Conservation (phyloP, 306 rosid genomes). For the Hylodesmum podocarpum region DNA sequence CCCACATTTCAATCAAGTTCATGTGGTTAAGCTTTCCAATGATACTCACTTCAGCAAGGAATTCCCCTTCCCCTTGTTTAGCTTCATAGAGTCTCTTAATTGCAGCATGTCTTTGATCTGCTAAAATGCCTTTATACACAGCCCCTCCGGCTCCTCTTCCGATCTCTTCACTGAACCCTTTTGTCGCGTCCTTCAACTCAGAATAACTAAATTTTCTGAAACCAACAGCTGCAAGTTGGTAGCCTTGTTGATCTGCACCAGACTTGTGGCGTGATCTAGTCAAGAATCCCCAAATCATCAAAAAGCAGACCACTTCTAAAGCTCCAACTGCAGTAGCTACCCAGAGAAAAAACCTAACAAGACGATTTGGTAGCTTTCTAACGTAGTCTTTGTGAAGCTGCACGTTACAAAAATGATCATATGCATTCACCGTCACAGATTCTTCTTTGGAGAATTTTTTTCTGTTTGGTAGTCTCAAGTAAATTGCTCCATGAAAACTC, state of each 20-base stretch:
- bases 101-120: constrained; percentile 19
- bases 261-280: constrained; percentile 11
- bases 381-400: background rate
- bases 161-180: constrained; percentile 4
- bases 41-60: constrained; percentile 17
- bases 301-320: background rate
- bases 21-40: background rate
- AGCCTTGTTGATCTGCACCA: background rate
- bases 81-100: constrained; percentile 22
- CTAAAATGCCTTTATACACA: constrained; percentile 7
- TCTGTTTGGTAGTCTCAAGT: background rate
- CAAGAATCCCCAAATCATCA: background rate
- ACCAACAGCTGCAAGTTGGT: background rate
- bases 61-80: constrained; percentile 31
- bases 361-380: background rate
- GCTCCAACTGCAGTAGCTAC: background rate
- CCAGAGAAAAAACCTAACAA: constrained; percentile 32
- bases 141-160: constrained; percentile 25
- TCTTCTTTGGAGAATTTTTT: background rate
- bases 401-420: background rate
- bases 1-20: constrained; percentile 33
- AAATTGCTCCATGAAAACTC: constrained; percentile 8
- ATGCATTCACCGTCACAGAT: no score
- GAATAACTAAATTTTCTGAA: constrained; percentile 15
- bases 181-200: constrained; percentile 22